phyloP scores from a whole-genome alignment of 2,329 filamentous ascomycete genomes.

The Cladobotryum protrusum region DNA sequence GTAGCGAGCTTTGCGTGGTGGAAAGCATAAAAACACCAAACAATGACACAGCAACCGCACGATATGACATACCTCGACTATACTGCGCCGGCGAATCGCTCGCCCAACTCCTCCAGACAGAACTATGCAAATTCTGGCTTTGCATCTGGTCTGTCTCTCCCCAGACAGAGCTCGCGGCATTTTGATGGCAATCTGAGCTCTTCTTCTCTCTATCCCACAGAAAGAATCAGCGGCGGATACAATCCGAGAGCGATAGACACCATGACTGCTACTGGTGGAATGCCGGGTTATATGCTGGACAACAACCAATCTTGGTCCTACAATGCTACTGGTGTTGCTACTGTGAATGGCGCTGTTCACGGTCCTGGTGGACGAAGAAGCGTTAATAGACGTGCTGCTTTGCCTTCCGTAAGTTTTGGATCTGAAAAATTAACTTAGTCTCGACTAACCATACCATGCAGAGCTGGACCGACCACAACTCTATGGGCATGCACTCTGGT shows the following conservation, averaged over 20 bases:
- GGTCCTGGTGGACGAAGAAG: constrained; percentile 53
- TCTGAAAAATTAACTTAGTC: constrained; percentile 6
- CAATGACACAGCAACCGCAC: constrained; percentile 44
- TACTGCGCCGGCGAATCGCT: constrained; percentile 51
- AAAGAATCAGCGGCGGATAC: constrained; percentile 56
- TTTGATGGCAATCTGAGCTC: constrained; percentile 64
- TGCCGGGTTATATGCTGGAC: constrained; percentile 50
- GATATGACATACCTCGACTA: constrained; percentile 70
- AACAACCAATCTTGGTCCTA: constrained; percentile 80
- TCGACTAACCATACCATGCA: constrained; percentile 16
- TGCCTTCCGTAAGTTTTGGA: constrained; percentile 63
- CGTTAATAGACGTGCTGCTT: constrained; percentile 51
- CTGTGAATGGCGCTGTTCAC: constrained; percentile 58
- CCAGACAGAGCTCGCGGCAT: constrained; percentile 59
- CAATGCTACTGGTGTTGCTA: constrained; percentile 58
- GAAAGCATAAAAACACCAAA: constrained; percentile 12
- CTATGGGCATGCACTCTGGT: constrained; percentile 36
- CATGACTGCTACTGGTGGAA: constrained; percentile 32
- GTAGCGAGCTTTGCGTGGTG: constrained; percentile 18
- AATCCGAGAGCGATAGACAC: constrained; percentile 53
- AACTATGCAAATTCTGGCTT: constrained; percentile 46
- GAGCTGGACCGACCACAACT: constrained; percentile 47
- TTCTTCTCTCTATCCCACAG: constrained; percentile 63
- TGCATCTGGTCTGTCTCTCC: constrained; percentile 39
- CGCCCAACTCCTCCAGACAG: constrained; percentile 63